Evolutionary conservation across 192 early-diverging fungal genomes (phyloP), one percentile per base, ranked within the genome.

Genomic region (Coemansia sp.): DNA sequence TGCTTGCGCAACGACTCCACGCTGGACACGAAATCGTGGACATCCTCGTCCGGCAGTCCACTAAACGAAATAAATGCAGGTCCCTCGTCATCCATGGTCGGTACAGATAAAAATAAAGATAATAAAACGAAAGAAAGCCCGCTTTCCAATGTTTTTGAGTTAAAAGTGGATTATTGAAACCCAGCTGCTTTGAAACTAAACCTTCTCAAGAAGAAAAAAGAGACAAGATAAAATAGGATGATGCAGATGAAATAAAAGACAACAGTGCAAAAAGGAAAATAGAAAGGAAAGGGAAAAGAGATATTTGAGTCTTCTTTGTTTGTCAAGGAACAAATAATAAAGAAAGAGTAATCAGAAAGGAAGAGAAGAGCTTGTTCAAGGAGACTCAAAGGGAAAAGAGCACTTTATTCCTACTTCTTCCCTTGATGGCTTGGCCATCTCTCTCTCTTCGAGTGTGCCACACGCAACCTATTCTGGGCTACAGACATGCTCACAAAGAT

Each of bases 51-150:
- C 1, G 79, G 79, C 39, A 73, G 67, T 6, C 79, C 79, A 59
- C 74, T 81, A 37, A 81, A 81, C 43, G 79, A 72, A 5, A 81
- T 69, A 63, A 81, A 81, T 61, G 79, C 79, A 19, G 79, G 79
- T n/a, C 79, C 79, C 44, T 81, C 79, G 52, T 81, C 79, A 19
- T 81, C 79, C 72, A 74, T 74, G 49, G 9, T 26, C 26, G 3
- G 52, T 54, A 5, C 26, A 54, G 43, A 13, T 9, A 4, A 44
- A 44, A 44, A 26, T 9, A 12, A 12, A 54, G 21, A 54, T 54
- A 7, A 26, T 9, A 12, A 12, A 54, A 8, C 11, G 19, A 7
- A 11, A 54, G 52, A 54, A 54, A 54, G 52, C 52, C 52, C 26
- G 52, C 52, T 54, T 54, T 54, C 52, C 26, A 26, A 26, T 26